phyloP scores from a whole-genome alignment of 2,329 filamentous ascomycete species.

The Epichloe scottii region DNA sequence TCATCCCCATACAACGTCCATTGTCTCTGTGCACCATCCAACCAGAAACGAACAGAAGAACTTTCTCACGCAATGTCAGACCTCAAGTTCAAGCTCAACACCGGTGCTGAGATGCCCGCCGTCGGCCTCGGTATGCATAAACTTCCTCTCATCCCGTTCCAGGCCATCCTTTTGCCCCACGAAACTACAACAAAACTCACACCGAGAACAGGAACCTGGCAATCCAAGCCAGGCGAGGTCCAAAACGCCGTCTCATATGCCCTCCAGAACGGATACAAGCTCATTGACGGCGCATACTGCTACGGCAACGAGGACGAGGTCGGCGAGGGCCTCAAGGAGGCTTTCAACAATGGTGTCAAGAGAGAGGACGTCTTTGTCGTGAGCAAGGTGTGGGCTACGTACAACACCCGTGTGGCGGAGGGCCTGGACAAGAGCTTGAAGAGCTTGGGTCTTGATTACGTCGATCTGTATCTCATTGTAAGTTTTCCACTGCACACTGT shows the following conservation, averaged over 20 bases:
- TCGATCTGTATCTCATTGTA: conserved; percentile 65
- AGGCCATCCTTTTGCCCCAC: not conserved
- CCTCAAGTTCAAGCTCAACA: conserved; percentile 49
- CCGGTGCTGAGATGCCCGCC: conserved; percentile 48
- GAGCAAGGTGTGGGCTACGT: conserved; percentile 77
- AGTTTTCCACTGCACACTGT: conserved; percentile 11
- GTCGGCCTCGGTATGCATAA: conserved; percentile 44
- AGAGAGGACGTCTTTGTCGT: conserved; percentile 73
- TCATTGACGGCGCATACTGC: conserved; percentile 62
- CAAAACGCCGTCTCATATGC: conserved; percentile 45
- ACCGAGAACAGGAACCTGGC: conserved; percentile 47
- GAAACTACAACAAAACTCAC: not conserved
- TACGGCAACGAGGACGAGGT: conserved; percentile 78
- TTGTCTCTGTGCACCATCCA: too few species aligned
- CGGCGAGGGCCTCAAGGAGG: conserved; percentile 62
- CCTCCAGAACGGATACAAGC: conserved; percentile 42
- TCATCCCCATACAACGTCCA: too few species aligned
- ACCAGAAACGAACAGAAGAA: not conserved
- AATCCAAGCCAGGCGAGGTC: conserved; percentile 46
- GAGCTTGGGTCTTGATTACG: conserved; percentile 63
- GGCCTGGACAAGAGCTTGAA: conserved; percentile 62
- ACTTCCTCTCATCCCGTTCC: not conserved
- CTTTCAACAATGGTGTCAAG: conserved; percentile 57
- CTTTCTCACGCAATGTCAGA: not conserved
- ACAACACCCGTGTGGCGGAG: conserved; percentile 56